These are phyloP conservation scores for Thoreauomyces humboldtii DNA, from an alignment of 192 early-diverging fungal genomes.

Conservation along the genomic window DNA sequence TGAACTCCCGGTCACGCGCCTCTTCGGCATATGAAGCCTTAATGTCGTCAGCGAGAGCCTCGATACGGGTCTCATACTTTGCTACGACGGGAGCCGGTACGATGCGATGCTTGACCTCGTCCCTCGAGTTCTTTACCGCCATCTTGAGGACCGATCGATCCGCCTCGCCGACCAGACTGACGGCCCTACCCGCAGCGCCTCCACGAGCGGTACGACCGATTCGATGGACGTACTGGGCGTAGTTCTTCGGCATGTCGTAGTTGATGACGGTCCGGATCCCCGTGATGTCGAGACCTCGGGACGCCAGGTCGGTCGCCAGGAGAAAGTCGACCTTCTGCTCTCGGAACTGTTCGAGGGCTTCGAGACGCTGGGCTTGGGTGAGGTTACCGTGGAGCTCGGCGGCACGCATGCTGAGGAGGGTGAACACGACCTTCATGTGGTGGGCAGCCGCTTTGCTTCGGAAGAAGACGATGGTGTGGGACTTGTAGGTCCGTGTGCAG, in stretches of 20 bases:
- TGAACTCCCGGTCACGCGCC: constrained; percentile 74
- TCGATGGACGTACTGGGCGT: constrained; percentile 91
- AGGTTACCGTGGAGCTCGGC: constrained; percentile 95
- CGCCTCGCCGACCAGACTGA: constrained; percentile 87
- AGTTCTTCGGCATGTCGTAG: constrained; percentile 94
- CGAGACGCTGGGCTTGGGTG: constrained; percentile 84
- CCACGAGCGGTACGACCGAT: constrained; percentile 96
- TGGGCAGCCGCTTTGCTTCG: constrained; percentile 90
- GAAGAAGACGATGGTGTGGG: constrained; percentile 89
- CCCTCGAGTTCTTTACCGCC: constrained; percentile 78
- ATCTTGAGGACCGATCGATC: constrained; percentile 91
- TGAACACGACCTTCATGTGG: constrained; percentile 98
- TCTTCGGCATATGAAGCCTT: constrained; percentile 49
- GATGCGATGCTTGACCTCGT: constrained; percentile 85
- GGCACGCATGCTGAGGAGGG: constrained; percentile 79
- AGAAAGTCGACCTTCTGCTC: constrained; percentile 83
- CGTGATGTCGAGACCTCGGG: constrained; percentile 94
- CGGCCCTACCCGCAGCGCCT: constrained; percentile 78
- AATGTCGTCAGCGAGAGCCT: constrained; percentile 51
- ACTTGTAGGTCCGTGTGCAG: constrained; percentile 77
- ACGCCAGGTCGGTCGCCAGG: constrained; percentile 94
- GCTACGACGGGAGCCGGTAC: constrained; percentile 74
- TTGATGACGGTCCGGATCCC: constrained; percentile 98
- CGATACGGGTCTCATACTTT: constrained; percentile 73
- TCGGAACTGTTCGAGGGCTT: constrained; percentile 87